Conservation (phyloP, 1,284 basidiomycete species). For the Cutaneotrichosporon daszewskae region DNA sequence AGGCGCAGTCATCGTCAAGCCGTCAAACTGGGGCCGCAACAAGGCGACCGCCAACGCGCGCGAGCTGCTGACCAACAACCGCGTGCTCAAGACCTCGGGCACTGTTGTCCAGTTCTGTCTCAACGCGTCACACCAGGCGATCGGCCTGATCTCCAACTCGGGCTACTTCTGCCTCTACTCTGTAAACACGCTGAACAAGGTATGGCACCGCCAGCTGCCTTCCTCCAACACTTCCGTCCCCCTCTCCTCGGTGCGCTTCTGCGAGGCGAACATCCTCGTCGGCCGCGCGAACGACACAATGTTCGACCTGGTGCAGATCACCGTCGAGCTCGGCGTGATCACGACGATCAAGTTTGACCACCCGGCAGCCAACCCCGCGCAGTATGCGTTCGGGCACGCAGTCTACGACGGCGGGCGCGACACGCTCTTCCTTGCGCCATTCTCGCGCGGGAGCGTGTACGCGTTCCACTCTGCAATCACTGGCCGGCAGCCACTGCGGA, state of each 20-base stretch:
- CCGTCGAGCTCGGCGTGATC: slow-evolving; percentile 30
- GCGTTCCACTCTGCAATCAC: slow-evolving; percentile 39
- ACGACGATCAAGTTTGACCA: slow-evolving; percentile 31
- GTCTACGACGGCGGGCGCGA: slow-evolving; percentile 29
- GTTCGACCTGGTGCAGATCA: slow-evolving; percentile 41
- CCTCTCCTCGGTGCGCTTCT: slow-evolving; percentile 30
- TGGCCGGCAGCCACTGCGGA: slow-evolving; percentile 28
- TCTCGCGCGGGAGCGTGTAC: slow-evolving; percentile 26
- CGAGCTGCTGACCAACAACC: slow-evolving; percentile 14
- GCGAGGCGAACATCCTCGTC: slow-evolving; percentile 38
- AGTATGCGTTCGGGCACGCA: slow-evolving; percentile 26
- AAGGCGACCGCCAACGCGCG: slow-evolving; percentile 7
- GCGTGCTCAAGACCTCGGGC: slow-evolving; percentile 32
- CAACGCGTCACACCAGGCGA: slow-evolving; percentile 35
- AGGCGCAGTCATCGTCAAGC: slow-evolving; percentile 33
- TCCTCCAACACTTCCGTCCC: slow-evolving; percentile 13
- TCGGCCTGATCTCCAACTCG: slow-evolving; percentile 31
- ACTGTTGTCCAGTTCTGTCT: slow-evolving; percentile 33
- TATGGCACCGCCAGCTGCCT: slow-evolving; percentile 40
- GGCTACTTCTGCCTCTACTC: slow-evolving; percentile 33
- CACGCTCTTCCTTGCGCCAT: slow-evolving; percentile 32
- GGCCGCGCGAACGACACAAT: slow-evolving; percentile 32
- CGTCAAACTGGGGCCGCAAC: slow-evolving; percentile 7
- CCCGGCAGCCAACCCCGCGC: slow-evolving; percentile 13
- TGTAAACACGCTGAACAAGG: slow-evolving; percentile 25